These are phyloP conservation scores for Cicer arietinum DNA, from an alignment of 306 rosid species.

Conservation along the genomic window DNA sequence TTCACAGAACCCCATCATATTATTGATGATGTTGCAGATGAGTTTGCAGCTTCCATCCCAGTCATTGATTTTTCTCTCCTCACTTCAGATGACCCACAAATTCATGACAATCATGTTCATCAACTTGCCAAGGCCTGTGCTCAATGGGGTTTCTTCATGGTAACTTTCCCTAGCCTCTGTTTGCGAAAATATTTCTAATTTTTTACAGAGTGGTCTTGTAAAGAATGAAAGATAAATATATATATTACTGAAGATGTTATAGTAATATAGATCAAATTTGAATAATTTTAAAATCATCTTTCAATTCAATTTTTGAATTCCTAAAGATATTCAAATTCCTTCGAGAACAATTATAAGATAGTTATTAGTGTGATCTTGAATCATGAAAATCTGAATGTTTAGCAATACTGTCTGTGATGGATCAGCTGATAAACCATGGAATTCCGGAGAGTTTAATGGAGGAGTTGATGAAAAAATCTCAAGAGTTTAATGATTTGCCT, in stretches of 20 bases:
- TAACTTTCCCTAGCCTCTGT: not conserved
- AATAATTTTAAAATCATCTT: no score
- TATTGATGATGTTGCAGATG: slow-evolving; percentile 44
- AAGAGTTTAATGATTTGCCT: slow-evolving; percentile 53
- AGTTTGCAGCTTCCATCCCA: slow-evolving; percentile 53
- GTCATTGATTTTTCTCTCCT: slow-evolving; percentile 55
- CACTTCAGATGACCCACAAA: slow-evolving; percentile 48
- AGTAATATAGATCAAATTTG: no score
- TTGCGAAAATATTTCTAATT: no score
- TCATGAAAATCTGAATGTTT: no score
- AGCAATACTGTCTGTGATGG: not conserved
- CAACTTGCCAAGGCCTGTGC: slow-evolving; percentile 53
- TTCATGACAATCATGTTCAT: slow-evolving; percentile 38
- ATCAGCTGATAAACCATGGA: slow-evolving; percentile 64
- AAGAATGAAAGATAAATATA: no score
- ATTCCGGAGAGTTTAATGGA: slow-evolving; percentile 52
- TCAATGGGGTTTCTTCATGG: slow-evolving; percentile 65
- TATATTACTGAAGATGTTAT: no score
- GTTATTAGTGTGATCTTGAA: no score
- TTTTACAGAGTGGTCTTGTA: no score
- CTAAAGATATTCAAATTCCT: no score
- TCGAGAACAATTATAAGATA: no score
- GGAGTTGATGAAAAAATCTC: slow-evolving; percentile 44
- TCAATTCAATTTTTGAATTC: no score
- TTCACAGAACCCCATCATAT: slow-evolving; percentile 24